Conservation (phyloP, 164 flowering plant genomes). For the Vitis rupestris region DNA sequence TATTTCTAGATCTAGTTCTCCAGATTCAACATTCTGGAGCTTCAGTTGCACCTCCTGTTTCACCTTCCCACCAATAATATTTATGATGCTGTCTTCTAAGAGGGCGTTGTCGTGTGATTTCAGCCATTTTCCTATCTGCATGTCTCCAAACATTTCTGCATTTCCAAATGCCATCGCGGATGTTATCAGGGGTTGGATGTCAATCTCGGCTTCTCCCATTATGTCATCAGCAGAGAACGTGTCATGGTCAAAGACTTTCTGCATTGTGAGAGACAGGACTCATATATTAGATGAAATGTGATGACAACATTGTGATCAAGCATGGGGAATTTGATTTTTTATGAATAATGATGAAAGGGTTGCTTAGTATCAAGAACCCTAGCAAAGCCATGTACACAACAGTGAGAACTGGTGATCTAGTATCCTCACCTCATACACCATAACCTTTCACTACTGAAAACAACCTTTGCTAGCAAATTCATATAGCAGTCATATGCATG, state of each 20-base stretch:
- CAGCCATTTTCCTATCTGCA: conserved; percentile 99
- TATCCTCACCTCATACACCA: no score
- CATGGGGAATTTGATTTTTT: no score
- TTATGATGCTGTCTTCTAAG: conserved; percentile 72
- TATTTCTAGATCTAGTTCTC: conserved; percentile 72
- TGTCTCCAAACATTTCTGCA: conserved; percentile 71
- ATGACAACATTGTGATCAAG: no score
- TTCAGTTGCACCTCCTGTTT: conserved; percentile 68
- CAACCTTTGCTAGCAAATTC: no score
- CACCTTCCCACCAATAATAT: conserved; percentile 81
- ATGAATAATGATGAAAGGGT: no score
- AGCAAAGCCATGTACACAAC: no score
- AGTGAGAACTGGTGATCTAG: no score
- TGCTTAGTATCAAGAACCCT: no score
- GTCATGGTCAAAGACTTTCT: conserved; percentile 84
- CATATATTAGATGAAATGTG: neutral
- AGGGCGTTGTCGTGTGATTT: conserved; percentile 87
- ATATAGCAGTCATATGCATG: no score
- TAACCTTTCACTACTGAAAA: no score
- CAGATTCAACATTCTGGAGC: conserved; percentile 95
- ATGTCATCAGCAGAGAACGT: conserved; percentile 95
- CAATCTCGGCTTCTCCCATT: conserved; percentile 97
- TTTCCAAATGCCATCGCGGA: conserved; percentile 86
- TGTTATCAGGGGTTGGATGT: conserved; percentile 85
- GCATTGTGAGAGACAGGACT: conserved; percentile 13